A percentile compares a stretch with the other conserved stretches of the same genome.
Evolutionary conservation across 495 filamentous ascomycete species (phyloP).

Genomic region (Parachaetomium inaequale): DNA sequence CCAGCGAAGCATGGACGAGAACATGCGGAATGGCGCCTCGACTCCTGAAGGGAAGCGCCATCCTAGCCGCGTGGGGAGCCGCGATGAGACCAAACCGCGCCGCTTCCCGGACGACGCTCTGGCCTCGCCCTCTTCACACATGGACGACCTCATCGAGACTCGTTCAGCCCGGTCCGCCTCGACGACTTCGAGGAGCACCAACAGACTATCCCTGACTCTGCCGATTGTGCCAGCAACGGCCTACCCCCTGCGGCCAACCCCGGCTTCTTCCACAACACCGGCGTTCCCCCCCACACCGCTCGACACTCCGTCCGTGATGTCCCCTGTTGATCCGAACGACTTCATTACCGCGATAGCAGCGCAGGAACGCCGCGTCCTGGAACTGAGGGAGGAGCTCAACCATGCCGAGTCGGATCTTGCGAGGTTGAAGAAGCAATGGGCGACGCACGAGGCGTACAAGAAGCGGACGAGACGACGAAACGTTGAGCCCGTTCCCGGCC

Average conservation of each 20-base stretch:
- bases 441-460: constrained; percentile 69
- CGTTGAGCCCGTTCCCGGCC: constrained; percentile 48
- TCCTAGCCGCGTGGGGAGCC: constrained; percentile 17
- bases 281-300: constrained; percentile 48
- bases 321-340: constrained; percentile 64
- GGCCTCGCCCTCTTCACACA: constrained; percentile 23
- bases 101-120: constrained; percentile 24
- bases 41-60: constrained; percentile 18
- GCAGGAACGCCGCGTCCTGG: constrained; percentile 88
- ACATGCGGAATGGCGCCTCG: constrained; percentile 22
- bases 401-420: constrained; percentile 75
- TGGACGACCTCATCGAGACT: constrained; percentile 35
- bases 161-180: constrained; percentile 53
- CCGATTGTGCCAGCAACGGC: constrained; percentile 54
- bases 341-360: constrained; percentile 86
- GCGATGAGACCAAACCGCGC: constrained; percentile 22
- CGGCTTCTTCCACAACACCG: constrained; percentile 36
- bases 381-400: constrained; percentile 80
- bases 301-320: constrained; percentile 40
- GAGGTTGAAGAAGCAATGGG: constrained; percentile 78
- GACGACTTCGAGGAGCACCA: constrained; percentile 58
- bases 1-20: constrained; percentile 30
- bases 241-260: constrained; percentile 42
- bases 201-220: constrained; percentile 77
- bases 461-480: constrained; percentile 66